Evolutionary conservation across 2,329 filamentous ascomycete species (phyloP).

Genomic region (Sordariomycetes sp.): DNA sequence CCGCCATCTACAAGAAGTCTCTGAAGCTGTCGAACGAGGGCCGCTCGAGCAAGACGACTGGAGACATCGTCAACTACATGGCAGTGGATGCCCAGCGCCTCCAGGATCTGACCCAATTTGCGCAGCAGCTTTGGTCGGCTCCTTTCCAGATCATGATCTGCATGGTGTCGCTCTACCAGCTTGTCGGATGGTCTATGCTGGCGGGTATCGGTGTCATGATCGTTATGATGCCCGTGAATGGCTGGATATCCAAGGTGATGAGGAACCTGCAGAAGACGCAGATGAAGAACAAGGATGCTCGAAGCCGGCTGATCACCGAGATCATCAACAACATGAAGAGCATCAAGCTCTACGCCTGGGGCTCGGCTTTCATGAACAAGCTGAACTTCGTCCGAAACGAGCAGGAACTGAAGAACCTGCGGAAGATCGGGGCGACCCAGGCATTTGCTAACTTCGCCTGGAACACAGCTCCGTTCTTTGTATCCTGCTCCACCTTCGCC

Average conservation of each 20-base stretch:
- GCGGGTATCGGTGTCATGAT: constrained; percentile 93
- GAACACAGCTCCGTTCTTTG: constrained; percentile 94
- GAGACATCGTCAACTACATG: constrained; percentile 99
- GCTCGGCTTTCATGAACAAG: constrained; percentile 93
- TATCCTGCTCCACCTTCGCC: constrained; percentile 92
- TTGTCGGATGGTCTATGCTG: constrained; percentile 94
- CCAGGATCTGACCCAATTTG: constrained; percentile 90
- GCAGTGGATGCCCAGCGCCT: constrained; percentile 94
- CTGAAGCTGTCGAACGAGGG: constrained; percentile 89
- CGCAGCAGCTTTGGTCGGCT: constrained; percentile 91
- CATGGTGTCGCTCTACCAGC: constrained; percentile 89
- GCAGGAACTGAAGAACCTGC: constrained; percentile 84
- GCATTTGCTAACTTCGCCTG: constrained; percentile 96
- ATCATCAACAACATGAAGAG: constrained; percentile 99
- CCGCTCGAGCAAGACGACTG: constrained; percentile 76
- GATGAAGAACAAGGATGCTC: constrained; percentile 98
- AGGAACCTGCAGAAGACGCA: constrained; percentile 90
- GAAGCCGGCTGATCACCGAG: constrained; percentile 89
- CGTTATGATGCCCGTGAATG: constrained; percentile 93
- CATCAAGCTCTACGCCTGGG: constrained; percentile 98
- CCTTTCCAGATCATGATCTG: constrained; percentile 94
- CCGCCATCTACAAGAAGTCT: constrained; percentile 87
- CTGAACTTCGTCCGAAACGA: constrained; percentile 95
- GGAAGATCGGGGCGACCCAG: constrained; percentile 91
- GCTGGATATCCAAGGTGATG: constrained; percentile 83